These are phyloP conservation scores for Jamesozyma jinghongensis DNA, from an alignment of 805 yeast species.

Conservation along the genomic window DNA sequence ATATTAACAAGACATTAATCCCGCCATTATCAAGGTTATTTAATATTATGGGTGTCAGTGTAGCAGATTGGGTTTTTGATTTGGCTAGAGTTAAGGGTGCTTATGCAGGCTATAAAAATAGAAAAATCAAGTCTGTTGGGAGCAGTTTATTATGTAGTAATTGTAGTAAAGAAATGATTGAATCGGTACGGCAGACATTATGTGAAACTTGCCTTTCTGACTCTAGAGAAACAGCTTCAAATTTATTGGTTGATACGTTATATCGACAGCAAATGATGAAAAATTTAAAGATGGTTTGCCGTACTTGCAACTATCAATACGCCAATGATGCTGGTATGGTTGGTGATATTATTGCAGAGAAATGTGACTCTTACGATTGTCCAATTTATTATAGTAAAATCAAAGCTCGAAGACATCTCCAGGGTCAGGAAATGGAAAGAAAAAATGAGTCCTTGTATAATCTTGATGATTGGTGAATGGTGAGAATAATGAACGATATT, in stretches of 20 bases:
- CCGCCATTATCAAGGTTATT: slow-evolving; percentile 88
- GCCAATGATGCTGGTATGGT: slow-evolving; percentile 20
- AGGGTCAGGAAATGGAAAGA: slow-evolving; percentile 10
- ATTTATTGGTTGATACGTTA: background rate
- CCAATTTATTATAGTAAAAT: slow-evolving; percentile 48
- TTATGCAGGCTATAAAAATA: slow-evolving; percentile 3
- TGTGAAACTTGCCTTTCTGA: slow-evolving; percentile 12
- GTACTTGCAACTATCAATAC: slow-evolving; percentile 28
- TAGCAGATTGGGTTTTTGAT: slow-evolving; percentile 64
- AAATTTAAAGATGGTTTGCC: slow-evolving; percentile 30
- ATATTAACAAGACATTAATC: slow-evolving; percentile 70
- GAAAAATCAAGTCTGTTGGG: slow-evolving; percentile 3
- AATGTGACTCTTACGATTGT: slow-evolving; percentile 59
- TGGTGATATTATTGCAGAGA: slow-evolving; percentile 23
- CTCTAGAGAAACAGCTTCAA: slow-evolving; percentile 13
- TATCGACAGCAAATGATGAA: slow-evolving; percentile 13
- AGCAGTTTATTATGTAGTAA: slow-evolving; percentile 21
- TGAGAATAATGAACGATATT: background rate
- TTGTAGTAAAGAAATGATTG: slow-evolving; percentile 32
- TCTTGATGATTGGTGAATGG: slow-evolving; percentile 16
- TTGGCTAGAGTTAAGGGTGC: slow-evolving; percentile 39
- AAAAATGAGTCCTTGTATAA: slow-evolving; percentile 7
- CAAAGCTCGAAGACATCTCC: slow-evolving; percentile 31
- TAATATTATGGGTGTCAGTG: slow-evolving; percentile 72
- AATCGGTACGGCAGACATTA: slow-evolving; percentile 7